phyloP scores from a whole-genome alignment of 176 grass and related monocot genomes.

The Bonia amplexicaulis region DNA sequence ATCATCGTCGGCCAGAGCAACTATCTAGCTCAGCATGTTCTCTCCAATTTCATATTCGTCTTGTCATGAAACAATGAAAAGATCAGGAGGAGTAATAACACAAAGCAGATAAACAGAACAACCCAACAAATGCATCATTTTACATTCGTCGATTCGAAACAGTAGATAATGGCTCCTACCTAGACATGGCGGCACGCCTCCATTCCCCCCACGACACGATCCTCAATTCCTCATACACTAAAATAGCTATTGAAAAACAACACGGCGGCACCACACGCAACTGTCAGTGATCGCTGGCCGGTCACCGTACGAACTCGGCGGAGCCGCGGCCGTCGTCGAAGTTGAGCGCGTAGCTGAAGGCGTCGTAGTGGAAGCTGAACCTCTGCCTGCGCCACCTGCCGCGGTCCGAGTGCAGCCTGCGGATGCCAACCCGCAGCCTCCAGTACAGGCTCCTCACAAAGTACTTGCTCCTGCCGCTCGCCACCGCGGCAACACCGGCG shows the following conservation, averaged over 20 bases:
- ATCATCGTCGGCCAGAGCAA: no score
- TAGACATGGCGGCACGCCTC: neutral
- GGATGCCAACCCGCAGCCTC: constrained; percentile 21
- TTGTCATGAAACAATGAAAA: neutral
- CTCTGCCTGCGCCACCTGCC: constrained; percentile 16
- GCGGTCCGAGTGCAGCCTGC: constrained; percentile 33
- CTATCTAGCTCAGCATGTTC: no score
- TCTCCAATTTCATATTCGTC: neutral
- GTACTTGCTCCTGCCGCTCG: constrained; percentile 4
- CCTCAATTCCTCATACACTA: no score
- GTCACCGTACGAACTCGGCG: neutral
- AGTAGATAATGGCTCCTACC: neutral
- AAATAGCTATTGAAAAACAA: neutral
- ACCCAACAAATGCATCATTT: neutral
- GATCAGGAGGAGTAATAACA: neutral
- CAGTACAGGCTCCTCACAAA: constrained; percentile 24
- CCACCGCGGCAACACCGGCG: neutral
- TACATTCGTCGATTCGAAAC: neutral
- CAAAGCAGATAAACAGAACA: neutral
- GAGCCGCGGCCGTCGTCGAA: constrained; percentile 60
- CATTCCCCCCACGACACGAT: neutral
- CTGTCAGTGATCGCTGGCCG: neutral
- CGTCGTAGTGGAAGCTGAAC: constrained; percentile 59
- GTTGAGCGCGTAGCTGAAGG: constrained; percentile 92
- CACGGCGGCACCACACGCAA: neutral